Evolutionary conservation across 345 rosid genomes (phyloP), one percentile per base, ranked within the genome.

Genomic region (Aquilaria sinensis): DNA sequence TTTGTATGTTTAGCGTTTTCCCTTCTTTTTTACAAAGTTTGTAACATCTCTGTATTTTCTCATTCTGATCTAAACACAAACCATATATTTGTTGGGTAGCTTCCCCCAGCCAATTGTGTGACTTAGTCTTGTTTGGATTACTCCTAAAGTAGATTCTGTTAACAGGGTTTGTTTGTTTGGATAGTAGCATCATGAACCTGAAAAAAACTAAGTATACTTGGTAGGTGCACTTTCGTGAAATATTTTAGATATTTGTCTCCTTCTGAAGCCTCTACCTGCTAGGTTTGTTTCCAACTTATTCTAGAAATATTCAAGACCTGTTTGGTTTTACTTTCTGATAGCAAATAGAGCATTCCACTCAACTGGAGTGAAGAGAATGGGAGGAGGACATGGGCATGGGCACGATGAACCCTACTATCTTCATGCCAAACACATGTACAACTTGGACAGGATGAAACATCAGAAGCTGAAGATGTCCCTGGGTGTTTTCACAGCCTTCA

Each of bases 381-480:
- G 94, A 6, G 92, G 94, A 68, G 90, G 79, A 51, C 89, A 83
- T 67, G 88, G 81, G 47, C 89, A 83, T 67, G 88, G 81, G 47
- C 85, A 90, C 53, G 83, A 84, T 2, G 95, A 94, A 61, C 91
- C 87, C 31, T 85, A 53, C 74, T 94, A 90, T 78, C 72, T 94
- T 7, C 96, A 94, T 61, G 86, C 97, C 0, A 90, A 94, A 81
- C 96, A 90, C 81, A 90, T 94, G 99, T 94, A 94, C 86, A 90
- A 94, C 75, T 77, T 90, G 92, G 97, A 88, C 74, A 82, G 85
- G 70, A 90, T 94, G 96, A 86, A 83, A 62, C 56, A 78, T 73
- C 99, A 88, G 75, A 77, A 23, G 53, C 76, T 94, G 72, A 94
- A 82, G 81, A 86, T 90, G 93, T 70, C 96, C 59, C 87, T 94